Percentiles rank a stretch among this genome's conserved stretches.
These are phyloP conservation scores for Aegilops bicornis DNA, from an alignment of 176 grass and related monocot genomes.

Conservation along the genomic window DNA sequence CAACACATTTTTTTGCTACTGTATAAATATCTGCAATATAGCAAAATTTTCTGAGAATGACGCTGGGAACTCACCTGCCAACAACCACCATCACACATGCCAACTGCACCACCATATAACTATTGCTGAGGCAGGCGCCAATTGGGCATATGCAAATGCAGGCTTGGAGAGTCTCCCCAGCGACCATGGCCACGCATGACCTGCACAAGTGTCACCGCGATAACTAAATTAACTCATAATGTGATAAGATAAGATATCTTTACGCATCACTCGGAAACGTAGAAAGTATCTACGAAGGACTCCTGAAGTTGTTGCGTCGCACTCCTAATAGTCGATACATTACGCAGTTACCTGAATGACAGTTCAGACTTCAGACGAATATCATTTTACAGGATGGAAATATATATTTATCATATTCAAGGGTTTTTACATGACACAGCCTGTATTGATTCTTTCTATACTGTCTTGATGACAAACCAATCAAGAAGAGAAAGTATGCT, in stretches of 20 bases:
- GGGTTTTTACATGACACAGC: conserved; percentile 17
- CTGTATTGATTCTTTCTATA: background rate
- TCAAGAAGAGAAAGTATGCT: background rate
- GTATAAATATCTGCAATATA: conserved; percentile 9
- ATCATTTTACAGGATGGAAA: background rate
- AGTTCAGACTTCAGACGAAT: too few relatives aligned
- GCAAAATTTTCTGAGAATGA: conserved; percentile 22
- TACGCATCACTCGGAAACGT: background rate
- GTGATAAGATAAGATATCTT: conserved; percentile 27
- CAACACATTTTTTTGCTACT: conserved; percentile 32
- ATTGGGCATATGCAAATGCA: conserved; percentile 20
- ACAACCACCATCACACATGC: conserved; percentile 13
- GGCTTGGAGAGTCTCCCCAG: background rate
- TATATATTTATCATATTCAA: background rate
- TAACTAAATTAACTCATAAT: conserved; percentile 23
- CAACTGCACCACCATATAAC: conserved; percentile 44
- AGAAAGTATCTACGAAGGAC: background rate
- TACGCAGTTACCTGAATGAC: background rate
- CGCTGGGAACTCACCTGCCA: conserved; percentile 41
- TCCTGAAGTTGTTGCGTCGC: background rate
- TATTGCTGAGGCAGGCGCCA: conserved; percentile 17
- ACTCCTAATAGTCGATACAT: background rate
- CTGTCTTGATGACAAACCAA: background rate
- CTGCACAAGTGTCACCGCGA: conserved; percentile 7
- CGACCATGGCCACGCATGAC: conserved; percentile 14